These are phyloP conservation scores for Populus davidiana DNA, from an alignment of 345 rosid species.

Conservation along the genomic window DNA sequence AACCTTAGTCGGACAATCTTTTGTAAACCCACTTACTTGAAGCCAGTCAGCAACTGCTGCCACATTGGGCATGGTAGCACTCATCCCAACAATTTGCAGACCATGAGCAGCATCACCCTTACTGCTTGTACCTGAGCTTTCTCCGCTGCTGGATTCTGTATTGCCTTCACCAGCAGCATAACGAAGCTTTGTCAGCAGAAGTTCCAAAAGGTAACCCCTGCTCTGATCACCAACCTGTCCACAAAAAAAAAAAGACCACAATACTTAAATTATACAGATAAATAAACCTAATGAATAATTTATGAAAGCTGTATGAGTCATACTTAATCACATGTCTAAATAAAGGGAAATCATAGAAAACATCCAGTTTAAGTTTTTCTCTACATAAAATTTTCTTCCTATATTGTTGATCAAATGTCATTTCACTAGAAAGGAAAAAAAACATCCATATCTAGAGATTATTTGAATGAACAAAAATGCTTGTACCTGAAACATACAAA, in stretches of 20 bases:
- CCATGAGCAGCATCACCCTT: slow-evolving; percentile 80
- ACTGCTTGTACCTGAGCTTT: slow-evolving; percentile 78
- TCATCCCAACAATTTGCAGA: slow-evolving; percentile 97
- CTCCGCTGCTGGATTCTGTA: slow-evolving; percentile 76
- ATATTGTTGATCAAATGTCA: too few relatives aligned
- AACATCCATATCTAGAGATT: too few relatives aligned
- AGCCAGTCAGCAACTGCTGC: slow-evolving; percentile 98
- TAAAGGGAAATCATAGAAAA: neutral
- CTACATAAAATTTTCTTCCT: too few relatives aligned
- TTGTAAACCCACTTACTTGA: slow-evolving; percentile 55
- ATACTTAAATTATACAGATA: too few relatives aligned
- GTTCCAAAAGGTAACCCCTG: slow-evolving; percentile 97
- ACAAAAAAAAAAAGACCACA: slow-evolving; percentile 9
- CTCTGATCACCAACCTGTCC: slow-evolving; percentile 88
- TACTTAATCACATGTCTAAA: neutral
- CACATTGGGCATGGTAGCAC: slow-evolving; percentile 98
- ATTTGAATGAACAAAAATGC: too few relatives aligned
- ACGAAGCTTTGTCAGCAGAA: slow-evolving; percentile 90
- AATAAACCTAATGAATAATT: neutral
- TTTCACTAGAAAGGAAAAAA: too few relatives aligned
- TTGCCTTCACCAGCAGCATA: slow-evolving; percentile 94
- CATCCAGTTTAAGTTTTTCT: too few relatives aligned
- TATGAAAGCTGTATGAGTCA: neutral
- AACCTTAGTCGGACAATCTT: neutral
- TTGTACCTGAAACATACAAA: too few relatives aligned